phyloP scores from a whole-genome alignment of 441 rosid genomes.

The Bocquillonia castaneifolia region DNA sequence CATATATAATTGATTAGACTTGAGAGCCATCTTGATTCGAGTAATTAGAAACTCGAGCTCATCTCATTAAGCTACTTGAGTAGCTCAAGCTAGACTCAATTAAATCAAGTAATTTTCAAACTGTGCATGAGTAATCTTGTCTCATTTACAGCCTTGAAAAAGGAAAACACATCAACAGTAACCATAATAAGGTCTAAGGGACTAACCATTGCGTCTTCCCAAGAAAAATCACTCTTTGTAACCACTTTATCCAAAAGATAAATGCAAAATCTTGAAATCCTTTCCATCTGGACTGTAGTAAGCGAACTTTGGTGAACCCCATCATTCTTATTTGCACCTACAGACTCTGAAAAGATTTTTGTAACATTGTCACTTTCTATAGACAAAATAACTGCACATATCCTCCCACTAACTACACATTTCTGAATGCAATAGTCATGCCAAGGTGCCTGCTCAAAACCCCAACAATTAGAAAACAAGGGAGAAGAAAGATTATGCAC shows the following conservation, averaged over 20 bases:
- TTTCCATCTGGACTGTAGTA: slow-evolving; percentile 41
- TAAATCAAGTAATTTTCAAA: too few species aligned
- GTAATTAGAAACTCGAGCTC: too few species aligned
- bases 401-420: slow-evolving; percentile 55
- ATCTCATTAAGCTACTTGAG: too few species aligned
- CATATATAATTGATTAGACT: too few species aligned
- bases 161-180: background rate
- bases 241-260: slow-evolving; percentile 64
- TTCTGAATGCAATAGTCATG: slow-evolving; percentile 69
- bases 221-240: slow-evolving; percentile 48
- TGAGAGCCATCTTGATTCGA: too few species aligned
- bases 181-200: background rate
- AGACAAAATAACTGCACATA: slow-evolving; percentile 56
- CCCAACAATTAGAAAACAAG: slow-evolving; percentile 35
- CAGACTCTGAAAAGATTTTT: slow-evolving; percentile 40
- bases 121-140: too few species aligned
- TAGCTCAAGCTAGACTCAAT: too few species aligned
- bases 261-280: slow-evolving; percentile 59
- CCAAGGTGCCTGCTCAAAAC: slow-evolving; percentile 68
- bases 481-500: slow-evolving; percentile 24
- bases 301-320: slow-evolving; percentile 25
- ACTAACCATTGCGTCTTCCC: slow-evolving; percentile 72
- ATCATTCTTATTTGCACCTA: slow-evolving; percentile 17
- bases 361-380: slow-evolving; percentile 41
- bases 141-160: slow-evolving; percentile 2